Evolutionary conservation across 225 moss, liverwort and hornwort species (phyloP), one percentile per base, ranked within the genome.

Genomic region (Physcomitrium patens): DNA sequence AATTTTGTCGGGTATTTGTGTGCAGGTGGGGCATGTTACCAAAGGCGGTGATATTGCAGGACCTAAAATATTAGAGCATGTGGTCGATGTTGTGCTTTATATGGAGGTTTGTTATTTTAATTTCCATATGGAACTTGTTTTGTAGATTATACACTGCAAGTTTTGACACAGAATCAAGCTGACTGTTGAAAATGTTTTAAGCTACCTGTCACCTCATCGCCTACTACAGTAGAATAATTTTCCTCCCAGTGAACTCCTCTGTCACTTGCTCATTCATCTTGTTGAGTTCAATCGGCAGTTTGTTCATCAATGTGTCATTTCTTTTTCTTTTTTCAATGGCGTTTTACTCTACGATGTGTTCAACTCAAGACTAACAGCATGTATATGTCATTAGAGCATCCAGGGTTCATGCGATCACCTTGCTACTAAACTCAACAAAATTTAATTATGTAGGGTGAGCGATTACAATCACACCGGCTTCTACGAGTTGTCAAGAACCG

Each of bases 1-100:
- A 49, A 50, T 22, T 16, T 63, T 52, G 27, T 48, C 64, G 27
- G 10, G 54, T 58, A 50, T 68, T 43, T 72, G 19, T 75, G 56
- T 82, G 75, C 74, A 97, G 97, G 94, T 97, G 49, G 97, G 97
- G 63, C 97, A 97, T 90, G 97, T 97, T 77, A 97, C 97, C 49
- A 97, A 97, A 84, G 91, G 94, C 62, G 97, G 97, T 56, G 97
- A 97, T 73, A 94, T 97, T 81, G 97, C 97, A 68, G 97, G 97
- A 69, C 97, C 97, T 24, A 91, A 94, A 87, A 91, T 97, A 60
- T 62, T 97, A 60, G 97, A 97, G 70, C 97, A 97, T 69, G 93
- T 97, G 64, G 97, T 97, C 27, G 97, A 97, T 85, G 97, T 97
- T 72, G 97, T 97, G 66, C 89, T 97, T 14, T 97, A 97, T 53